phyloP scores from a whole-genome alignment of 495 filamentous ascomycete genomes.

The Aspergillus heteromorphus region DNA sequence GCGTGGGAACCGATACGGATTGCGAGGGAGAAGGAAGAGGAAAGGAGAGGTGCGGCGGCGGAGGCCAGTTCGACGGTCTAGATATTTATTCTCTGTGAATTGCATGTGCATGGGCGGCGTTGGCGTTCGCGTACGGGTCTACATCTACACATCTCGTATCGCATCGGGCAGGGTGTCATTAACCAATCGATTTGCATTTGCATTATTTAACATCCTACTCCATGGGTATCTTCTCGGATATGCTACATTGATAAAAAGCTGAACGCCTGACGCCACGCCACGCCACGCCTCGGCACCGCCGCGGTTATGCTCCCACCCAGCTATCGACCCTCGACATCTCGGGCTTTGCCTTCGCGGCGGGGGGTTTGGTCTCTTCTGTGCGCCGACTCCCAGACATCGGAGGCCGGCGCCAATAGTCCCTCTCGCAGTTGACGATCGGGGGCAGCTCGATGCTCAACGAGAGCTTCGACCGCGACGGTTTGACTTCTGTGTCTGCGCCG shows the following conservation, averaged over 20 bases:
- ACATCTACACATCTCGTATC: background rate
- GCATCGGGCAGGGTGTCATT: background rate
- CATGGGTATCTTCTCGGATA: slow-evolving; percentile 38
- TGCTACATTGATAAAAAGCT: slow-evolving; percentile 21
- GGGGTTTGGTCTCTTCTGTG: slow-evolving; percentile 25
- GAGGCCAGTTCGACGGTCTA: slow-evolving; percentile 5
- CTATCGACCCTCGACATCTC: slow-evolving; percentile 26
- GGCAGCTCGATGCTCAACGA: slow-evolving; percentile 37
- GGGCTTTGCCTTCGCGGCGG: slow-evolving; percentile 15
- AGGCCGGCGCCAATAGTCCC: slow-evolving; percentile 36
- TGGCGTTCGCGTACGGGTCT: slow-evolving; percentile 15
- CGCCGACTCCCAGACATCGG: slow-evolving; percentile 21
- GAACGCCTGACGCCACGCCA: slow-evolving; percentile 22
- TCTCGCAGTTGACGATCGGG: slow-evolving; percentile 45
- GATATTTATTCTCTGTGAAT: too few relatives aligned
- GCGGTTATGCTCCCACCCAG: slow-evolving; percentile 24
- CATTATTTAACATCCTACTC: slow-evolving; percentile 14
- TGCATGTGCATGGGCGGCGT: slow-evolving; percentile 25
- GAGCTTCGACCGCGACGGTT: slow-evolving; percentile 21
- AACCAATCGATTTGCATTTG: background rate
- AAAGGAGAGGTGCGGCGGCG: slow-evolving; percentile 15
- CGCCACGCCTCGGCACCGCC: slow-evolving; percentile 2
- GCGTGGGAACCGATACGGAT: slow-evolving; percentile 56
- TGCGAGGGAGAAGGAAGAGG: slow-evolving; percentile 28
- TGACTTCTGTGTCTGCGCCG: slow-evolving; percentile 21